Conservation (phyloP, 805 yeast genomes). For the Metschnikowia gelsemii region DNA sequence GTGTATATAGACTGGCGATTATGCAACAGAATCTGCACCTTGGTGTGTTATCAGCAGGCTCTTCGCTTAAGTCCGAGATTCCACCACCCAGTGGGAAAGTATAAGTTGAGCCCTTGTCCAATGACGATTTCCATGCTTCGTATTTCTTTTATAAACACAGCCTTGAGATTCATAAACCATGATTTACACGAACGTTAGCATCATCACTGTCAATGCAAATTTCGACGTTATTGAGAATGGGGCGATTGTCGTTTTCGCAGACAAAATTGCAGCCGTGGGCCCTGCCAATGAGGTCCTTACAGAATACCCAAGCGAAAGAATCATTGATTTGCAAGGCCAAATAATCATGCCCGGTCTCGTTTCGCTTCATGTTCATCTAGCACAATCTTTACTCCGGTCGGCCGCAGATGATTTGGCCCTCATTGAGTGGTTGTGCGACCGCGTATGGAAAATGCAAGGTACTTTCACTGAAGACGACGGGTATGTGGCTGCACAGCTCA, state of each 20-base stretch:
- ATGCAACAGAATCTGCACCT: too few relatives aligned
- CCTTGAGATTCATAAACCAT: too few relatives aligned
- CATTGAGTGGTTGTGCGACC: conserved; percentile 18
- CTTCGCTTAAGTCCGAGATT: too few relatives aligned
- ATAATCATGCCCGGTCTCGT: conserved; percentile 18
- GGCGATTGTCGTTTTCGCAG: conserved; percentile 14
- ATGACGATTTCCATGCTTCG: too few relatives aligned
- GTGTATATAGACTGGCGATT: too few relatives aligned
- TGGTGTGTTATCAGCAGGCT: too few relatives aligned
- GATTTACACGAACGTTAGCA: conserved; percentile 15
- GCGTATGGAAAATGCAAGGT: conserved; percentile 20
- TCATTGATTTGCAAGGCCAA: conserved; percentile 11
- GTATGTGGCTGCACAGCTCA: conserved; percentile 17
- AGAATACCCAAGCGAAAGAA: conserved; percentile 7
- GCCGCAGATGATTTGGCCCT: conserved; percentile 19
- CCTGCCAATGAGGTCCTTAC: conserved; percentile 2
- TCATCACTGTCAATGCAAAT: conserved; percentile 15
- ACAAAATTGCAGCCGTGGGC: conserved; percentile 16
- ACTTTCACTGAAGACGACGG: conserved; percentile 19
- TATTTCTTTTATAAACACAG: too few relatives aligned
- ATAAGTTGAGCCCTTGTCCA: too few relatives aligned
- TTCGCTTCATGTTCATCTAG: conserved; percentile 19
- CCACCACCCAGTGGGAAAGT: too few relatives aligned
- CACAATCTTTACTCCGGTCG: conserved; percentile 16
- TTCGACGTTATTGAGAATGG: conserved; percentile 16